Percentiles rank a stretch among this genome's conserved stretches.
Conservation (phyloP, 441 rosid species). For the Croton laevigatus region DNA sequence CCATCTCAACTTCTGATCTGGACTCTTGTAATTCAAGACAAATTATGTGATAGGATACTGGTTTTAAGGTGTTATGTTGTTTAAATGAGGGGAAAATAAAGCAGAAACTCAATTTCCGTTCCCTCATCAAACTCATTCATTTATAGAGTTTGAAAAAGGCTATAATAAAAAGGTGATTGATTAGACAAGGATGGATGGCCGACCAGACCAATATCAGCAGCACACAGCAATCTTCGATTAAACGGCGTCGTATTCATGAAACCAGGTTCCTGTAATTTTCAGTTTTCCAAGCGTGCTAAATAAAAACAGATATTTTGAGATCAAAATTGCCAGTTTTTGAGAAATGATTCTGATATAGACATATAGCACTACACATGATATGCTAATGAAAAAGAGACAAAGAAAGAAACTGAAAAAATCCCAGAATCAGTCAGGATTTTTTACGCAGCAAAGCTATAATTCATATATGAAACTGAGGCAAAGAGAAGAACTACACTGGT, state of each 20-base stretch:
- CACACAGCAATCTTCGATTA: neutral
- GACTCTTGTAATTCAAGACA: slow-evolving; percentile 30
- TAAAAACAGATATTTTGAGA: slow-evolving; percentile 2
- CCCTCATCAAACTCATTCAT: slow-evolving; percentile 21
- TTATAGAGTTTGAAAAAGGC: slow-evolving; percentile 1
- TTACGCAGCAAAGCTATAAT: slow-evolving; percentile 29
- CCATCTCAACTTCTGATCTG: neutral
- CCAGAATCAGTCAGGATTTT: slow-evolving; percentile 24
- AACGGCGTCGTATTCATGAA: neutral
- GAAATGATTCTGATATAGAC: neutral
- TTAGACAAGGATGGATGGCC: slow-evolving; percentile 25
- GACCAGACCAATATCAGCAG: slow-evolving; percentile 9
- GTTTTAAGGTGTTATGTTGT: slow-evolving; percentile 12
- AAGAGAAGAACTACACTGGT: slow-evolving; percentile 22
- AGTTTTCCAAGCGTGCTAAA: neutral
- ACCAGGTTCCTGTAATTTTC: slow-evolving; percentile 23
- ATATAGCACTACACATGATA: neutral
- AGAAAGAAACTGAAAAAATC: neutral
- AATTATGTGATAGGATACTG: neutral
- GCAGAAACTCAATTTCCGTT: slow-evolving; percentile 9
- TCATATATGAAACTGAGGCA: slow-evolving; percentile 31
- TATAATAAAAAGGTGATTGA: slow-evolving; percentile 24
- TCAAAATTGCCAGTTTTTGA: neutral
- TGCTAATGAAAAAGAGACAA: neutral
- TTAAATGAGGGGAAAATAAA: slow-evolving; percentile 1